Base-by-base conservation (phyloP, 2,329 filamentous ascomycete genomes). In the Metarhizium album region DNA sequence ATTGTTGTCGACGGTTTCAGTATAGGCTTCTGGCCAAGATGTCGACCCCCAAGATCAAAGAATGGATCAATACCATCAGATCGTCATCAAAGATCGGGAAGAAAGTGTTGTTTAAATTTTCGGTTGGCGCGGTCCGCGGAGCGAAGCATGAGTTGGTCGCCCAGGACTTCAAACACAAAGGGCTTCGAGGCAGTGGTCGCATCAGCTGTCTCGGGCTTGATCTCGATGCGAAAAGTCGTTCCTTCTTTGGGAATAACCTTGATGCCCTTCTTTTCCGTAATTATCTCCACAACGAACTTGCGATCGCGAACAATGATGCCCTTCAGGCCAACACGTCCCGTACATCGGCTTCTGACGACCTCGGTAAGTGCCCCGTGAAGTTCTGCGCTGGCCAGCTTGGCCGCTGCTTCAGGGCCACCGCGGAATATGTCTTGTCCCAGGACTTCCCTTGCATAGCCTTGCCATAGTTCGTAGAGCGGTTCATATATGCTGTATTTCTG, bases 261-360 rank as follows among this genome's bases (percentile, higher is more conserved):
- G 42, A 93, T 61, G 57, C 76, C 72, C 67, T 90, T 77, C 58
- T 74, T 76, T 60, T 67, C 73, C 2, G 88, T 95, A 38, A 97
- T 77, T 54, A 98, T 70, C 65, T 95, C 87, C 67, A 97, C 87
- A 1, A 86, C 84, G 61, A 86, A 91, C 64, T 86, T 89, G 48
- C 86, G 84, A 70, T 98, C 93, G 64, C 87, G 83, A 40, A 96
- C 82, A 53, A 97, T 86, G 59, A 97, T 91, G 16, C 93, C 93
- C 59, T 75, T 80, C 49, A 91, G 69, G 0, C 93, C 91, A 0
- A 98, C 90, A 16, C 91, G 76, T 49, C 86, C 83, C 16, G 85
- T 79, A 64, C 90, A 96, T 29, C 79, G 71, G 65, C 90, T 93
- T 59, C 90, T 72, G 50, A 91, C 86, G 22, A 97, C 88, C 69